phyloP scores from a whole-genome alignment of 148 eudicot genomes.

The Silene uniflora region DNA sequence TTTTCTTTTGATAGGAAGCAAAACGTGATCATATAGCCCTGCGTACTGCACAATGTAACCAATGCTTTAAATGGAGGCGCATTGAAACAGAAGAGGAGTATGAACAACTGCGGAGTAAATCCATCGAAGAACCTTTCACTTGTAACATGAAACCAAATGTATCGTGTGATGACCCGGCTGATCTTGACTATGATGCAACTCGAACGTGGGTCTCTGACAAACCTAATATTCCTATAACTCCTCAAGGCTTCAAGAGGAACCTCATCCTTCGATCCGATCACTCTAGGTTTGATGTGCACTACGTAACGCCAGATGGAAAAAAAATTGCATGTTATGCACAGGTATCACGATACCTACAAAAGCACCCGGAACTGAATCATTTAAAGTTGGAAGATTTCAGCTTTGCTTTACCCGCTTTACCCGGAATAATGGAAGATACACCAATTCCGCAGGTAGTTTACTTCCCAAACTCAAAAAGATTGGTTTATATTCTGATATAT shows the following conservation, averaged over 20 bases:
- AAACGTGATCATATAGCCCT: slow-evolving; percentile 33
- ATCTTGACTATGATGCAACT: slow-evolving; percentile 51
- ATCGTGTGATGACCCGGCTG: slow-evolving; percentile 54
- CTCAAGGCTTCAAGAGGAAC: slow-evolving; percentile 51
- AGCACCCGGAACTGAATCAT: slow-evolving; percentile 39
- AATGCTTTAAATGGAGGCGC: slow-evolving; percentile 72
- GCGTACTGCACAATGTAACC: slow-evolving; percentile 56
- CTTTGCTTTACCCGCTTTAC: slow-evolving; percentile 52
- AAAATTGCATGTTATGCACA: slow-evolving; percentile 38
- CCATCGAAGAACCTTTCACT: slow-evolving; percentile 46
- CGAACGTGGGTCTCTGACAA: slow-evolving; percentile 63
- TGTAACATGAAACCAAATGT: slow-evolving; percentile 42
- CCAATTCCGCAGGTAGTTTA: too few relatives aligned
- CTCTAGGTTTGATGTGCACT: slow-evolving; percentile 59
- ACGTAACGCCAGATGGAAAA: slow-evolving; percentile 49
- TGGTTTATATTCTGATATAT: too few relatives aligned
- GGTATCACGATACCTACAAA: slow-evolving; percentile 36
- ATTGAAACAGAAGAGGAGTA: slow-evolving; percentile 53
- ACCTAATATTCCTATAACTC: slow-evolving; percentile 64
- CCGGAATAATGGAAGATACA: slow-evolving; percentile 48
- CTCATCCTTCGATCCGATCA: slow-evolving; percentile 49
- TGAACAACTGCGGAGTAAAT: slow-evolving; percentile 53
- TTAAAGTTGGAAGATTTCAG: slow-evolving; percentile 40
- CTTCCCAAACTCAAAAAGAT: too few relatives aligned
- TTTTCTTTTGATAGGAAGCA: slow-evolving; percentile 12